Evolutionary conservation across 75 land plant species (phyloP).

Genomic region (Pinus taeda): DNA sequence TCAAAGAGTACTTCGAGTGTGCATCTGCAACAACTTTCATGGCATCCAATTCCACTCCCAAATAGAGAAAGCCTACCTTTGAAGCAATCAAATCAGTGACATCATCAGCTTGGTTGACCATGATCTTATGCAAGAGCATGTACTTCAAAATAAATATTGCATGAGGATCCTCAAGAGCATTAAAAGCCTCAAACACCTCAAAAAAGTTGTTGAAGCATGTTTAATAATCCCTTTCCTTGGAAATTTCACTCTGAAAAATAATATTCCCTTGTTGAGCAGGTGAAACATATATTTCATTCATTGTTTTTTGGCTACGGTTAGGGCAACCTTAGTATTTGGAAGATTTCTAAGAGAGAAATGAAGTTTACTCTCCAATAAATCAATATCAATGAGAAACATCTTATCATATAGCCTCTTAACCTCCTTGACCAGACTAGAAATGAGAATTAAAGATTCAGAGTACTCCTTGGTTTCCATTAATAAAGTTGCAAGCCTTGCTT

Average conservation of each 20-base stretch:
- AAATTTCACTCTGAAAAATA: conserved; percentile 65
- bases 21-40: conserved; percentile 54
- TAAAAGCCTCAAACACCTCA: conserved; percentile 76
- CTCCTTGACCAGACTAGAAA: conserved; percentile 55
- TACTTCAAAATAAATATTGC: conserved; percentile 64
- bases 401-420: conserved; percentile 63
- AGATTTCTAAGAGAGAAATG: conserved; percentile 64
- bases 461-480: conserved; percentile 68
- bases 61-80: conserved; percentile 40
- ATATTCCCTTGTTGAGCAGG: conserved; percentile 75
- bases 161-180: conserved; percentile 62
- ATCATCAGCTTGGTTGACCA: conserved; percentile 71
- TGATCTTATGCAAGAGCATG: conserved; percentile 71
- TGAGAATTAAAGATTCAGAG: conserved; percentile 50
- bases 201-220: conserved; percentile 70
- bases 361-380: conserved; percentile 60
- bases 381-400: conserved; percentile 67
- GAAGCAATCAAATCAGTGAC: conserved; percentile 52
- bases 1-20: conserved; percentile 38
- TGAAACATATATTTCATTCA: conserved; percentile 68
- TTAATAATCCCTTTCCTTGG: conserved; percentile 69
- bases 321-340: conserved; percentile 70
- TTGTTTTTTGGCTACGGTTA: conserved; percentile 68
- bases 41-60: conserved; percentile 52
- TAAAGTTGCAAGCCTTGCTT: conserved; percentile 65